Conservation (phyloP, 2,329 filamentous ascomycete genomes). For the Fusarium napiforme region DNA sequence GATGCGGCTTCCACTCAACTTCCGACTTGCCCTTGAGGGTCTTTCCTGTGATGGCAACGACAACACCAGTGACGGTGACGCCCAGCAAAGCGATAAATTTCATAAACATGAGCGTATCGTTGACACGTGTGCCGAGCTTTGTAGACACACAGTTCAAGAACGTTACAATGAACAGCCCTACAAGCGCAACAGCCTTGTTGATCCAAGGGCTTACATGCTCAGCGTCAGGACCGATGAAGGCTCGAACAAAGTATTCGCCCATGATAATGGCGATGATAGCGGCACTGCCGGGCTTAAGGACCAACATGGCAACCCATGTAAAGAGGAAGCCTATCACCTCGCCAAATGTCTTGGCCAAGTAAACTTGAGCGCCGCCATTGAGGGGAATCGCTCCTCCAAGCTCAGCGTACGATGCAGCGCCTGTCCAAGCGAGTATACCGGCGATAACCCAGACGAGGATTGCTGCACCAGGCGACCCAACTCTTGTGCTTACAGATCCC, state of each 20-base stretch:
- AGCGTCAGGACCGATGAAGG: conserved; percentile 86
- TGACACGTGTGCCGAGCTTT: conserved; percentile 83
- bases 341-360: conserved; percentile 95
- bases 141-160: conserved; percentile 92
- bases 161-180: conserved; percentile 80
- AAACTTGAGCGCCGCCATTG: conserved; percentile 93
- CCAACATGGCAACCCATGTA: conserved; percentile 94
- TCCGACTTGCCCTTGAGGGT: conserved; percentile 81
- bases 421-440: conserved; percentile 95
- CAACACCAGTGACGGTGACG: conserved; percentile 86
- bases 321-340: conserved; percentile 94
- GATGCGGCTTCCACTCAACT: conserved; percentile 84
- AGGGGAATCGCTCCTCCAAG: conserved; percentile 94
- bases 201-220: conserved; percentile 86
- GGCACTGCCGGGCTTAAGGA: conserved; percentile 91
- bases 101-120: conserved; percentile 95
- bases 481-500: conserved; percentile 90
- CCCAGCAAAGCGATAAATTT: conserved; percentile 92
- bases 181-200: conserved; percentile 86
- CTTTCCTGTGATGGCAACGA: conserved; percentile 87
- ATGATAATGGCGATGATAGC: conserved; percentile 98
- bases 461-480: conserved; percentile 89
- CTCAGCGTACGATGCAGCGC: conserved; percentile 93
- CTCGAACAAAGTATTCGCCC: conserved; percentile 94
- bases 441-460: conserved; percentile 93